These are phyloP conservation scores for Hypoxylon sp. DNA, from an alignment of 2,329 filamentous ascomycete species.

Conservation along the genomic window DNA sequence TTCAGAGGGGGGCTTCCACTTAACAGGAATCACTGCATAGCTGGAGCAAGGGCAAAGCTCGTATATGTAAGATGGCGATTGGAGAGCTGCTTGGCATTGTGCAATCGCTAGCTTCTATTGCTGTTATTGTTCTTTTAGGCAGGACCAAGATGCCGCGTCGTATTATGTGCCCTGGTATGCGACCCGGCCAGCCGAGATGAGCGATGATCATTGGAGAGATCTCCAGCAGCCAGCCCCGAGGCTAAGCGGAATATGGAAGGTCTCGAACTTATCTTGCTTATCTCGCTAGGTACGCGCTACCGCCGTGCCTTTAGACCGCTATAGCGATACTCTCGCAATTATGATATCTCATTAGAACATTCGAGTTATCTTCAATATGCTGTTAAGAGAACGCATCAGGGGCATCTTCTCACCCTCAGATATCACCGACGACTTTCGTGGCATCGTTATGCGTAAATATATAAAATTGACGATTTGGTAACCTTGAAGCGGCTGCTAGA, in stretches of 20 bases:
- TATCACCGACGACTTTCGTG: not conserved
- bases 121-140: constrained; percentile 42
- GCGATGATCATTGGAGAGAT: constrained; percentile 39
- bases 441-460: not conserved
- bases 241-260: constrained; percentile 49
- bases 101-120: constrained; percentile 34
- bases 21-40: constrained; percentile 14
- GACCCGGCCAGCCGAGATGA: constrained; percentile 38
- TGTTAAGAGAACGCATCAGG: not conserved
- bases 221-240: constrained; percentile 15
- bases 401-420: not conserved
- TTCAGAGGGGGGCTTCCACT: constrained; percentile 7
- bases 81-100: constrained; percentile 37
- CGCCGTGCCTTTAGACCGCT: not conserved
- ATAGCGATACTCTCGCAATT: not conserved
- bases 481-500: too few species aligned
- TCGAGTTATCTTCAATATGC: not conserved
- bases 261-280: constrained; percentile 22
- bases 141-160: constrained; percentile 38
- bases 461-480: too few species aligned
- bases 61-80: constrained; percentile 29
- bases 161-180: constrained; percentile 26
- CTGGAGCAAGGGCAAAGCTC: constrained; percentile 22
- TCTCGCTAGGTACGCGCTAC: not conserved
- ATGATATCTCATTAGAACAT: not conserved